Conservation (phyloP, 306 rosid species). For the Oxytropis ochrocephala region DNA sequence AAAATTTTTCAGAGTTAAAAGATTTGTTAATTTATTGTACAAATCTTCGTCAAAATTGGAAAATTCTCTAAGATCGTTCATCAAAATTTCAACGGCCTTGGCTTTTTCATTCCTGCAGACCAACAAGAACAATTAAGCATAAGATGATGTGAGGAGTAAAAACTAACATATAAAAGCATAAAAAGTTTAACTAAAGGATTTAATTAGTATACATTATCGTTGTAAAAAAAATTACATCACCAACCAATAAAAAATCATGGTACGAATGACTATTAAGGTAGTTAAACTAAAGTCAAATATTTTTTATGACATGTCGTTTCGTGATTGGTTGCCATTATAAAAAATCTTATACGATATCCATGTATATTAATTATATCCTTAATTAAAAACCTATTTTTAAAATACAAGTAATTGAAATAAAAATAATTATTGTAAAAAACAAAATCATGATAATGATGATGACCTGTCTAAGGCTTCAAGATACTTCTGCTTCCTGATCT, state of each 20-base stretch:
- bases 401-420: not conserved
- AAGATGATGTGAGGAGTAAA: not conserved
- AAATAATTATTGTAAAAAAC: no score
- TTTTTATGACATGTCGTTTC: no score
- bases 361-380: no score
- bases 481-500: conserved; percentile 79
- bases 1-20: conserved; percentile 57
- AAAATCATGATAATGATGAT: not conserved
- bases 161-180: not conserved
- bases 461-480: conserved; percentile 79
- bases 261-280: no score
- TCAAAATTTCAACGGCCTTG: conserved; percentile 60
- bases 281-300: no score
- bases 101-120: conserved; percentile 44
- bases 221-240: no score
- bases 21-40: conserved; percentile 70
- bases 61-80: conserved; percentile 58
- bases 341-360: not conserved
- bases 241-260: no score
- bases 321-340: no score
- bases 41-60: conserved; percentile 51
- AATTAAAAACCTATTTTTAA: not conserved
- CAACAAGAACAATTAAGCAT: conserved; percentile 1
- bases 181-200: not conserved
- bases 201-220: no score